Percentiles rank a stretch among this genome's conserved stretches.
Evolutionary conservation across 805 yeast genomes (phyloP).

Genomic region (Blastobotrys parvus): DNA sequence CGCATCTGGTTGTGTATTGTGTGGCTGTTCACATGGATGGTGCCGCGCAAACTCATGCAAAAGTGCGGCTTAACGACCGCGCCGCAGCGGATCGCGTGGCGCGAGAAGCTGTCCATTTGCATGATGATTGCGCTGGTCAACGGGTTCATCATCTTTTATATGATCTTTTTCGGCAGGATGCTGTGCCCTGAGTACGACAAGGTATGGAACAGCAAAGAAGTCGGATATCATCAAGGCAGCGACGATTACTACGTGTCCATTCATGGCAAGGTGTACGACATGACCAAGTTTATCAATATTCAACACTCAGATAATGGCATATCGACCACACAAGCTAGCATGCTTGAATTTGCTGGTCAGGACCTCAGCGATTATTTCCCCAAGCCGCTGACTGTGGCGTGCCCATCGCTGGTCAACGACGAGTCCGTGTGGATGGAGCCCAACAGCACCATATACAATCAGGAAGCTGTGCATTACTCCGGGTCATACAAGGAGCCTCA

Average conservation of each 20-base stretch:
- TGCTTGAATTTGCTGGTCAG: slow-evolving; percentile 33
- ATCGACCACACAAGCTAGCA: slow-evolving; percentile 24
- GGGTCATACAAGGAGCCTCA: slow-evolving; percentile 25
- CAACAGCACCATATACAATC: slow-evolving; percentile 26
- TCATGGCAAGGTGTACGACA: slow-evolving; percentile 33
- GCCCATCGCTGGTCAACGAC: slow-evolving; percentile 32
- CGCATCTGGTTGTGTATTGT: slow-evolving; percentile 32
- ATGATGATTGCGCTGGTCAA: slow-evolving; percentile 29
- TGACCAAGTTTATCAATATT: slow-evolving; percentile 31
- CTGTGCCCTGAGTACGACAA: slow-evolving; percentile 34
- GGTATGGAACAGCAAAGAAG: slow-evolving; percentile 32
- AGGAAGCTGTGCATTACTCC: slow-evolving; percentile 24
- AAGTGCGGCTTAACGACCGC: slow-evolving; percentile 32
- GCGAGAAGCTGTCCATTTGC: slow-evolving; percentile 33
- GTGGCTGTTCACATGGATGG: slow-evolving; percentile 35
- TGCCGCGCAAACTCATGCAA: slow-evolving; percentile 30
- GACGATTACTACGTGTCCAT: slow-evolving; percentile 31
- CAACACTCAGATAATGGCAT: slow-evolving; percentile 34
- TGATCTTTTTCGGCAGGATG: slow-evolving; percentile 33
- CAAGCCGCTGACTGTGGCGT: slow-evolving; percentile 33
- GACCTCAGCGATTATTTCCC: slow-evolving; percentile 34
- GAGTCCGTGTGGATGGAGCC: slow-evolving; percentile 20
- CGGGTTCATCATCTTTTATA: slow-evolving; percentile 32
- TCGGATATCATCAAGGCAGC: slow-evolving; percentile 29
- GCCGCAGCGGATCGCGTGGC: slow-evolving; percentile 35